Base-by-base conservation (phyloP, 164 flowering plant species). In the Tetrastigma voinierianum region DNA sequence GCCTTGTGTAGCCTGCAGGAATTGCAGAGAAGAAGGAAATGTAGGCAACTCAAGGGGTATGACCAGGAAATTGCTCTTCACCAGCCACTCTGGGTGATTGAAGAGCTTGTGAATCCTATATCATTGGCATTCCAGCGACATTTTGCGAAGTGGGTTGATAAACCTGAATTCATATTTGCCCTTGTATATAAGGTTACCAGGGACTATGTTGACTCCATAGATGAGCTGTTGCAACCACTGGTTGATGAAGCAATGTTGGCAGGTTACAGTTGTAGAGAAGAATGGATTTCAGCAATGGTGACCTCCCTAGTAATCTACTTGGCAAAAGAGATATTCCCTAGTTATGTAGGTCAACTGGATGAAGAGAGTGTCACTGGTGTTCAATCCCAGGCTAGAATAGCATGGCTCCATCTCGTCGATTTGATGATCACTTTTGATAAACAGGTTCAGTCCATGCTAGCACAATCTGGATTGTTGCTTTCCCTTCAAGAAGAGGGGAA, bases 251-350 rank as follows among this genome's bases (percentile, higher is more conserved):
- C 97, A 58, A 85, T 74, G 87, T 81, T 96, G 65, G 77, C 67
- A 7, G 98, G 98, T 32, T 93, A 93, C 75, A 90, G 98, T 78
- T 91, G 99, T 81, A 81, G 99, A 78, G 99, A 96, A 81, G 99
- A 96, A 79, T 96, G 98, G 98, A 78, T 93, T 52, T 85, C 99
- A 17, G 91, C 90, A 21, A 86, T 96, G 97, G 95, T 93, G 25
- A 70, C 83, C 67, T 84, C 96, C 5, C 76, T 93, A 49, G 73
- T 84, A 16, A 90, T 84, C 4, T 91, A 87, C 75, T 76, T 93
- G 79, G 96, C 93, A 45, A 93, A 91, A 70, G 98, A 96, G 74
- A 72, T 91, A 54, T 85, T 93, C 67, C 96, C 92, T 65, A 49
- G 23, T 46, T 83, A 88, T 74, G 74, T 84, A 57, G 52, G 66